Percentiles rank a stretch among this genome's conserved stretches.
Evolutionary conservation across 2,329 filamentous ascomycete species (phyloP).

Genomic region (Sclerotinia borealis): DNA sequence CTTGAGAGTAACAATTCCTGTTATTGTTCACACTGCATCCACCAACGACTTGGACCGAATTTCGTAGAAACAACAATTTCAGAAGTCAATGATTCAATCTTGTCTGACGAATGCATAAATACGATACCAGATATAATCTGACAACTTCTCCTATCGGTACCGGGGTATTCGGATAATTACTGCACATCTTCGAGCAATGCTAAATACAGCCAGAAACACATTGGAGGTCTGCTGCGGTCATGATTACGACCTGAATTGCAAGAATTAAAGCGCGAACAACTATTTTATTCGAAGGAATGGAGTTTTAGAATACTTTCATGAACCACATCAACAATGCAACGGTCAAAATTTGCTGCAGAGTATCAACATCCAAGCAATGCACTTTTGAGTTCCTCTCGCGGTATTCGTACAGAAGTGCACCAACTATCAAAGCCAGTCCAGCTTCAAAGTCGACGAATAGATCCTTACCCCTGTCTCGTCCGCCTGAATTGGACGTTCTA

Average conservation of each 20-base stretch:
- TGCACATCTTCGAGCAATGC: constrained; percentile 18
- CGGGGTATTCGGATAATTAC: constrained; percentile 23
- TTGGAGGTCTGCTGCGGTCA: too few relatives aligned
- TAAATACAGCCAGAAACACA: too few relatives aligned
- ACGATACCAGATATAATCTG: constrained; percentile 10
- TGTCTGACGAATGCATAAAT: constrained; percentile 7
- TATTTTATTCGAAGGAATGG: too few relatives aligned
- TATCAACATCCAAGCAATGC: neutral
- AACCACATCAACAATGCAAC: neutral
- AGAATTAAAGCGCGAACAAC: too few relatives aligned
- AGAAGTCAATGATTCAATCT: neutral
- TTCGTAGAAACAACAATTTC: neutral
- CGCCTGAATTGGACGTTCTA: too few relatives aligned
- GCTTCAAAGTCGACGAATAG: too few relatives aligned
- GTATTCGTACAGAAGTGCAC: neutral
- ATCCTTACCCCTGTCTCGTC: too few relatives aligned
- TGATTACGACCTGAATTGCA: too few relatives aligned
- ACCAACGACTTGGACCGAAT: neutral
- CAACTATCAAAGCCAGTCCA: neutral
- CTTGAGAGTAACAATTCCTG: too few relatives aligned
- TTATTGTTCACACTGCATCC: neutral
- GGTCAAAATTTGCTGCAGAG: neutral
- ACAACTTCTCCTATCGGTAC: constrained; percentile 23
- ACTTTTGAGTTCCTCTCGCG: neutral
- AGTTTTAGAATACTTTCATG: neutral